A percentile compares a stretch with the other conserved stretches of the same genome.
Evolutionary conservation across 441 rosid species (phyloP).

Genomic region (Geranium incanum): DNA sequence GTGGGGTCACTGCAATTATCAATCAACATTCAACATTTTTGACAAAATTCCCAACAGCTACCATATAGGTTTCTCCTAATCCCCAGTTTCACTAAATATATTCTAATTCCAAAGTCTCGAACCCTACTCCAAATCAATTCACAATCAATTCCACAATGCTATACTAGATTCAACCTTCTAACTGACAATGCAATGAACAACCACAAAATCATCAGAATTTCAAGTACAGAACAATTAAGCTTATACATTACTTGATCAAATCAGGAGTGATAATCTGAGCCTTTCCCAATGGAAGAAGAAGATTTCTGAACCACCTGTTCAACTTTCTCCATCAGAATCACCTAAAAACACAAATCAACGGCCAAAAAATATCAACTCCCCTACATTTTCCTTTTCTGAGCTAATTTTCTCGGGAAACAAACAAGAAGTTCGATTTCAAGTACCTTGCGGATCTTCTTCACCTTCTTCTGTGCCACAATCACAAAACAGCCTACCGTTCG

Average conservation of each 20-base stretch:
- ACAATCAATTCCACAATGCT: background rate
- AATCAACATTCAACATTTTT: background rate
- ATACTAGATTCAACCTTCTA: background rate
- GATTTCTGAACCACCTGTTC: too few species aligned
- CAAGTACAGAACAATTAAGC: too few species aligned
- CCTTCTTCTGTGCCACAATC: conserved; percentile 24
- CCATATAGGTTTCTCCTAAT: background rate
- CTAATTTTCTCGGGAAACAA: too few species aligned
- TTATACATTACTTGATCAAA: too few species aligned
- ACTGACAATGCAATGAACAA: background rate
- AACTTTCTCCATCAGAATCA: too few species aligned
- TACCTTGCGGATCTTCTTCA: conserved; percentile 21
- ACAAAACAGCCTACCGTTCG: conserved; percentile 6
- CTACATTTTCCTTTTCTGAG: too few species aligned
- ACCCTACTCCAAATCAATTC: background rate
- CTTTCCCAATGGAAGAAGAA: too few species aligned
- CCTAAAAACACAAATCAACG: too few species aligned
- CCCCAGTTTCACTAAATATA: background rate
- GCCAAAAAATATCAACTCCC: too few species aligned
- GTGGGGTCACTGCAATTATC: too few species aligned
- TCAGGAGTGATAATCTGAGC: too few species aligned
- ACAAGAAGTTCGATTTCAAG: background rate
- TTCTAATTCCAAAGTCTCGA: background rate
- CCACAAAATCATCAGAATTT: background rate
- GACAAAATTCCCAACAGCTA: background rate